phyloP scores from a whole-genome alignment of 1,284 basidiomycete species.

The Cryptococcus wingfieldii region DNA sequence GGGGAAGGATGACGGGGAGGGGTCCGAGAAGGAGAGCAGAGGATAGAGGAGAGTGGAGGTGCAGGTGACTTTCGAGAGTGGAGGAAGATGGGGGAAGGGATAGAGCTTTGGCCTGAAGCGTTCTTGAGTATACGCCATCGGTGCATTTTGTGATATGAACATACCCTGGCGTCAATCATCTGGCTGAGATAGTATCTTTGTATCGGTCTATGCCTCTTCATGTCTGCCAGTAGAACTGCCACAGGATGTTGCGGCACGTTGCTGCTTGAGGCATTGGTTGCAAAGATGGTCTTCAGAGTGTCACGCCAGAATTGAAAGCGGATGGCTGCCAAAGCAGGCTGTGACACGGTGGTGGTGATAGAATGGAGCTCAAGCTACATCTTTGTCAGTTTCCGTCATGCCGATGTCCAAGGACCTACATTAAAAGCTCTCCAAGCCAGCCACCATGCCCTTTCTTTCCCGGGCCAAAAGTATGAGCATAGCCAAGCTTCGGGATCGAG shows the following conservation, averaged over 20 bases:
- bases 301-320: conserved; percentile 92
- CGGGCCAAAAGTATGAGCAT: conserved; percentile 71
- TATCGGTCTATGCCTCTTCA: conserved; percentile 51
- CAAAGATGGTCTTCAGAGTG: conserved; percentile 62
- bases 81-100: conserved; percentile 60
- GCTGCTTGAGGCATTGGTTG: conserved; percentile 1
- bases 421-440: conserved; percentile 83
- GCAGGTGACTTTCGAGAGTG: conserved; percentile 65
- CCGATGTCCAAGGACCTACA: conserved; percentile 54
- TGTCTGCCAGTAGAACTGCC: conserved; percentile 66
- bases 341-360: conserved; percentile 73
- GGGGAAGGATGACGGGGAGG: conserved; percentile 64
- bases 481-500: conserved; percentile 64
- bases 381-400: neutral
- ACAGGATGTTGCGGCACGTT: conserved; percentile 69
- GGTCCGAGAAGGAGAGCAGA: conserved; percentile 75
- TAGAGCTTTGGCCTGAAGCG: conserved; percentile 65
- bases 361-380: conserved; percentile 76
- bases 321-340: conserved; percentile 75
- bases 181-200: conserved; percentile 70
- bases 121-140: conserved; percentile 1
- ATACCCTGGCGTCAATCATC: conserved; percentile 77
- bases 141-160: conserved; percentile 32
- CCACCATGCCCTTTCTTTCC: conserved; percentile 61
- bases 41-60: conserved; percentile 71